Evolutionary conservation across 2,329 filamentous ascomycete species (phyloP).

Genomic region (Xylariaceae sp.): DNA sequence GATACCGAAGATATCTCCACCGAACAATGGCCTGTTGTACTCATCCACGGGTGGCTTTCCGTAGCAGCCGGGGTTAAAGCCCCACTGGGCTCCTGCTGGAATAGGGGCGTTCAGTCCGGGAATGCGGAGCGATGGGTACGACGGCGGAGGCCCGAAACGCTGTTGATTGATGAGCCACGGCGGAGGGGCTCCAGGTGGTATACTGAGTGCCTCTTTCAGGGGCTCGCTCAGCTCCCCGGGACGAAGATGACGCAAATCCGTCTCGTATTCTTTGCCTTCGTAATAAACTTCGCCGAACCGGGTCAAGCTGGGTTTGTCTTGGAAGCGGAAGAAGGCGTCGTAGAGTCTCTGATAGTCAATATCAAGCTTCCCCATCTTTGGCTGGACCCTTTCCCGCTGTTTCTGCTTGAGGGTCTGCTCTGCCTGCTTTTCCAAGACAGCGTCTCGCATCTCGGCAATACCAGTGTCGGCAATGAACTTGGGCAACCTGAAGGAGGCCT

Average conservation of each 20-base stretch:
- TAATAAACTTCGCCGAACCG: constrained; percentile 99
- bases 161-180: constrained; percentile 98
- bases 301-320: constrained; percentile 90
- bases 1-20: constrained; percentile 90
- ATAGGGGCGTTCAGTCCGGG: constrained; percentile 90
- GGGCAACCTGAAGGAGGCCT: constrained; percentile 83
- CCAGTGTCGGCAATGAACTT: constrained; percentile 97
- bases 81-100: constrained; percentile 83
- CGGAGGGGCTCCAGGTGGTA: constrained; percentile 84
- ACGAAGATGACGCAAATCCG: constrained; percentile 81
- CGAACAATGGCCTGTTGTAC: constrained; percentile 82
- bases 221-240: constrained; percentile 86
- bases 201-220: constrained; percentile 85
- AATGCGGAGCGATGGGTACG: constrained; percentile 91
- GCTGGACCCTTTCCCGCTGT: constrained; percentile 85
- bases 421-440: constrained; percentile 90
- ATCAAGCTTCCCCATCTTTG: constrained; percentile 94
- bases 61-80: constrained; percentile 90
- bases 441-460: constrained; percentile 96
- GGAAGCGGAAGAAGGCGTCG: constrained; percentile 96
- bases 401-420: constrained; percentile 90
- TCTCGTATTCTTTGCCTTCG: constrained; percentile 97
- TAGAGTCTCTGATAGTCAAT: constrained; percentile 98
- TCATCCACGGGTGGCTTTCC: constrained; percentile 95
- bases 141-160: constrained; percentile 84